Conservation (phyloP, 2,329 filamentous ascomycete genomes). For the Monosporascus sp. region DNA sequence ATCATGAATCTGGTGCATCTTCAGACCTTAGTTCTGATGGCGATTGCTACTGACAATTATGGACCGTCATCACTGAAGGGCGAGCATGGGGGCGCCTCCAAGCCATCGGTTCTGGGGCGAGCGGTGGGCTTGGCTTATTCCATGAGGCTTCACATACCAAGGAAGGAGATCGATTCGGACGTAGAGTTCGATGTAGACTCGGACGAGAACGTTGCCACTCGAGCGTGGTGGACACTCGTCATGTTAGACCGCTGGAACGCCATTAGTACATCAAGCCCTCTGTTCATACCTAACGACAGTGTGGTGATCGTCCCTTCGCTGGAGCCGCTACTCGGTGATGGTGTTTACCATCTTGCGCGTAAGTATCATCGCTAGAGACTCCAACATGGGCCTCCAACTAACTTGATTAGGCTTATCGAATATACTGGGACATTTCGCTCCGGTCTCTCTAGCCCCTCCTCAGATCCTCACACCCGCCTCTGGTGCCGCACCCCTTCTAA, state of each 20-base stretch:
- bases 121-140: slow-evolving; percentile 63
- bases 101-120: slow-evolving; percentile 54
- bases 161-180: slow-evolving; percentile 32
- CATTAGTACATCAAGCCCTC: slow-evolving; percentile 57
- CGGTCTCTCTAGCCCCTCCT: slow-evolving; percentile 38
- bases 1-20: slow-evolving; percentile 53
- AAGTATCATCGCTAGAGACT: slow-evolving; percentile 31
- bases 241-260: slow-evolving; percentile 71
- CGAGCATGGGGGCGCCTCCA: slow-evolving; percentile 41
- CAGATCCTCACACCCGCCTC: slow-evolving; percentile 37
- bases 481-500: slow-evolving; percentile 38
- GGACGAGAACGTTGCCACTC: slow-evolving; percentile 56
- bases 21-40: slow-evolving; percentile 62
- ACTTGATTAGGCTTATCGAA: slow-evolving; percentile 47
- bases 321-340: slow-evolving; percentile 55
- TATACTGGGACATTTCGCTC: slow-evolving; percentile 51
- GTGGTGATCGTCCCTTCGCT: slow-evolving; percentile 58
- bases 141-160: slow-evolving; percentile 53
- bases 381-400: too few species aligned
- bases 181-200: slow-evolving; percentile 51
- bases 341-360: slow-evolving; percentile 61
- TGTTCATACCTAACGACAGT: slow-evolving; percentile 58
- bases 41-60: slow-evolving; percentile 59
- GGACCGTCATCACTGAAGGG: slow-evolving; percentile 37
- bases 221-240: slow-evolving; percentile 69